A percentile compares a stretch with the other conserved stretches of the same genome.
phyloP scores from a whole-genome alignment of 768 basidiomycete genomes.

The Nidularia sp. region DNA sequence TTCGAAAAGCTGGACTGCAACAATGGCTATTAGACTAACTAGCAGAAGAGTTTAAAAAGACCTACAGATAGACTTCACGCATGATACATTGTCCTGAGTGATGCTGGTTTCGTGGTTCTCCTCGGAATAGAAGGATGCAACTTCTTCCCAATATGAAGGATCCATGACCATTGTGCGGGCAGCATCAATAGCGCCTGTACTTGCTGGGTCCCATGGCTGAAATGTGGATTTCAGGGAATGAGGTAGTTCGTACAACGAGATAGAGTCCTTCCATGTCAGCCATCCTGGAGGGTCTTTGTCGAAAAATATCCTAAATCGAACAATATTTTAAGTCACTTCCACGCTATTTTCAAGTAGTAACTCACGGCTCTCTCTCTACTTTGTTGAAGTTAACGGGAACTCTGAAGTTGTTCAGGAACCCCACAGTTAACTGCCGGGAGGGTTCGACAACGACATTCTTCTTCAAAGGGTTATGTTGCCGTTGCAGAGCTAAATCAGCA shows the following conservation, averaged over 20 bases:
- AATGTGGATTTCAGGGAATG: slow-evolving; percentile 45
- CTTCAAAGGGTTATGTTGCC: slow-evolving; percentile 66
- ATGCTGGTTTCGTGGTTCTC: slow-evolving; percentile 70
- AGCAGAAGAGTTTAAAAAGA: slow-evolving; percentile 1
- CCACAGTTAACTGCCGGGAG: slow-evolving; percentile 46
- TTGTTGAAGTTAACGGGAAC: slow-evolving; percentile 36
- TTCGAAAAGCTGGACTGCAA: slow-evolving; percentile 72
- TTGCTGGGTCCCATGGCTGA: slow-evolving; percentile 55
- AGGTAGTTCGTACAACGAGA: slow-evolving; percentile 45
- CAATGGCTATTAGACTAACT: slow-evolving; percentile 1
- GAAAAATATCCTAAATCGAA: slow-evolving; percentile 36
- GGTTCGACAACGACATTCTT: slow-evolving; percentile 42
- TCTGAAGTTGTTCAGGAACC: slow-evolving; percentile 54
- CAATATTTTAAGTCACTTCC: too few species aligned
- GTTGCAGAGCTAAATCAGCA: slow-evolving; percentile 56
- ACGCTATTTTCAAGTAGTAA: slow-evolving; percentile 7
- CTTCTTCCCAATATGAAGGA: slow-evolving; percentile 60
- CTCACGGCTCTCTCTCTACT: slow-evolving; percentile 40
- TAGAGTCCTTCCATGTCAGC: slow-evolving; percentile 54
- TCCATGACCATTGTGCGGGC: slow-evolving; percentile 44
- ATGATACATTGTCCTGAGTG: slow-evolving; percentile 66
- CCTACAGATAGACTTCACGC: slow-evolving; percentile 74
- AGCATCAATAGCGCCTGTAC: slow-evolving; percentile 43
- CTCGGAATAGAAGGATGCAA: slow-evolving; percentile 69
- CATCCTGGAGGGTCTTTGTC: slow-evolving; percentile 64